Percentiles rank a stretch among this genome's conserved stretches.
Conservation (phyloP, 495 filamentous ascomycete species). For the Aspergillus diversus region DNA sequence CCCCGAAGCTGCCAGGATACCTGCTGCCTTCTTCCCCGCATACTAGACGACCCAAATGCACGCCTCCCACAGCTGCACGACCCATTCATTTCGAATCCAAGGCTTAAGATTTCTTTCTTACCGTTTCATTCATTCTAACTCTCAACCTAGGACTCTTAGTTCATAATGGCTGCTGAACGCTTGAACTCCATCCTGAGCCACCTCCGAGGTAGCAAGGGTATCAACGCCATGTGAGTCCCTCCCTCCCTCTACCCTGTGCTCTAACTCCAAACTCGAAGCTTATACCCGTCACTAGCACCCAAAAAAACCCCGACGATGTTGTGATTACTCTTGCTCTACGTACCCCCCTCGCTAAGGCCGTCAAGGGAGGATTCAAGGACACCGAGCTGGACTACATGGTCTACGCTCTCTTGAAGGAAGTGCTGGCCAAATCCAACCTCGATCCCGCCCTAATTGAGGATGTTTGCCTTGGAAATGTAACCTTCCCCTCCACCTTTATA, state of each 20-base stretch:
- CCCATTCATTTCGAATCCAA: not conserved
- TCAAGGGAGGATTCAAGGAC: slow-evolving; percentile 92
- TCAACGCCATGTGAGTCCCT: slow-evolving; percentile 73
- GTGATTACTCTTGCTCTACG: slow-evolving; percentile 86
- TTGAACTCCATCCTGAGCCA: slow-evolving; percentile 87
- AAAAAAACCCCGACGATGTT: slow-evolving; percentile 94
- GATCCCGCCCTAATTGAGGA: slow-evolving; percentile 88
- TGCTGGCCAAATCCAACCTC: slow-evolving; percentile 71
- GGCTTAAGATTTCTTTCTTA: too few species aligned
- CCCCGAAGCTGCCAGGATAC: not conserved
- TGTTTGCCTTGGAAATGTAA: slow-evolving; percentile 88
- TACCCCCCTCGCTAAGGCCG: slow-evolving; percentile 76
- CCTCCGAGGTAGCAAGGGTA: slow-evolving; percentile 58
- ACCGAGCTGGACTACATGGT: slow-evolving; percentile 85
- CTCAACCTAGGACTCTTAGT: not conserved
- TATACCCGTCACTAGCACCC: slow-evolving; percentile 61
- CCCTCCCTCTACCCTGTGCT: slow-evolving; percentile 4
- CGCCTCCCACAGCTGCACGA: not conserved
- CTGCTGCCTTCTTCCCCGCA: not conserved
- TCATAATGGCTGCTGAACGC: slow-evolving; percentile 81
- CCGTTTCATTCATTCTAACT: too few species aligned
- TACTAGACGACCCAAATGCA: not conserved
- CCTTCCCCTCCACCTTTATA: slow-evolving; percentile 20
- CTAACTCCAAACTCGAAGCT: not conserved
- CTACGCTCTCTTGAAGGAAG: slow-evolving; percentile 77